Conservation (phyloP, 352 stramenopile species). For the Pythium myriotylum region DNA sequence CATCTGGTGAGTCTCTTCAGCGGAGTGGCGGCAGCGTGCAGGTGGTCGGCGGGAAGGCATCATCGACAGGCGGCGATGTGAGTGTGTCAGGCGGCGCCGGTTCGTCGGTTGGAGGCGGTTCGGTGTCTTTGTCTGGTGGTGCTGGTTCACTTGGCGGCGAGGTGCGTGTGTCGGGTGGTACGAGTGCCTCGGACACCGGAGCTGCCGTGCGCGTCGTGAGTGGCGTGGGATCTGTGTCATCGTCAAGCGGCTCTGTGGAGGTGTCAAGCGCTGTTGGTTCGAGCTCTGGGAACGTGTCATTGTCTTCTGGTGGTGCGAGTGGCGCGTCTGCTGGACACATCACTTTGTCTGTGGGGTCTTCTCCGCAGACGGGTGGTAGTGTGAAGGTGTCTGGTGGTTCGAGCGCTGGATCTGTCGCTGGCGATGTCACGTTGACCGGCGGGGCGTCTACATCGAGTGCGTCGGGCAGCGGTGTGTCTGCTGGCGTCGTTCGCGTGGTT, state of each 20-base stretch:
- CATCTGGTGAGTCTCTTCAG: no score
- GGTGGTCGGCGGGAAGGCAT: no score
- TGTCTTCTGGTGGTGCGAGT: no score
- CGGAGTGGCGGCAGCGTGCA: no score
- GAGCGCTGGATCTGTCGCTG: background rate
- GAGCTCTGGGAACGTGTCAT: background rate
- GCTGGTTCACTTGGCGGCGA: background rate
- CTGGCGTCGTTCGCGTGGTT: background rate
- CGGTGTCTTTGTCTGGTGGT: background rate
- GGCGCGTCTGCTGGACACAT: no score
- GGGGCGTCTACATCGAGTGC: background rate
- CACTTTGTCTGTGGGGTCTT: no score
- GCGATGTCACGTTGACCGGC: background rate
- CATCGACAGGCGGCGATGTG: slow-evolving; percentile 12
- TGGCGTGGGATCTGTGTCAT: background rate
- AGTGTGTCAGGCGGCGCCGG: slow-evolving; percentile 4
- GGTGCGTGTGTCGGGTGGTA: background rate
- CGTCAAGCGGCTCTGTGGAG: background rate
- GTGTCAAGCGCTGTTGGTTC: background rate
- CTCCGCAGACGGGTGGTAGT: no score
- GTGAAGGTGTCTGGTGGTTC: slow-evolving; percentile 2
- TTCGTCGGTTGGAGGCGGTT: background rate
- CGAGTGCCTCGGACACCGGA: background rate
- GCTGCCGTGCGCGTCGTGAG: background rate
- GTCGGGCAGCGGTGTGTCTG: slow-evolving; percentile 1